Evolutionary conservation across 352 stramenopile species (phyloP).

Genomic region (Phytopythium sindhum): DNA sequence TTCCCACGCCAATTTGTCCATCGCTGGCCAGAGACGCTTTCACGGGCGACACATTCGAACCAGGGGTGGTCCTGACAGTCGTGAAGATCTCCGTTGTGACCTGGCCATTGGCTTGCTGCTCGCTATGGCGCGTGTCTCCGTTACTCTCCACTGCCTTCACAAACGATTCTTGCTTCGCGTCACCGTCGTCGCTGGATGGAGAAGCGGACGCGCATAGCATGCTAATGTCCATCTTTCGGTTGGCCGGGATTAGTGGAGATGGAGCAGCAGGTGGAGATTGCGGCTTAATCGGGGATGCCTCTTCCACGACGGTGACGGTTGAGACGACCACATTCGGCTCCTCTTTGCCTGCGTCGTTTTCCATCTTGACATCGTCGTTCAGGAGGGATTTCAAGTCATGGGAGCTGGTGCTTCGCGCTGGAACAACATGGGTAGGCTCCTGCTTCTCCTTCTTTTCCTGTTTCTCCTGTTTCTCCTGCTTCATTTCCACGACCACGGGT

Average conservation of each 20-base stretch:
- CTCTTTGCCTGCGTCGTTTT: not conserved
- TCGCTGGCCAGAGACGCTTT: not conserved
- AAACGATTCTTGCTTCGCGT: not conserved
- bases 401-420: not conserved
- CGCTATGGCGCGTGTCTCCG: not conserved
- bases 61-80: not conserved
- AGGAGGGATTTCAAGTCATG: not conserved
- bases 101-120: not conserved
- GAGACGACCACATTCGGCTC: not conserved
- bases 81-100: not conserved
- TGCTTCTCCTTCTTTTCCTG: not conserved
- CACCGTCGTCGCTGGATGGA: conserved; percentile 17
- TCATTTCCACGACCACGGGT: not conserved
- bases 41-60: not conserved
- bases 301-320: not conserved
- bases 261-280: not conserved
- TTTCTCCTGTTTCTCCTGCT: not conserved
- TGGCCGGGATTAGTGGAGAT: not conserved
- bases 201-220: conserved; percentile 29
- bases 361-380: conserved; percentile 9
- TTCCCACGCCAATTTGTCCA: not conserved
- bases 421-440: not conserved
- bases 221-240: conserved; percentile 49
- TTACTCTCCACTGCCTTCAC: not conserved
- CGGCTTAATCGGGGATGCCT: not conserved